A percentile compares a stretch with the other conserved stretches of the same genome.
Conservation (phyloP, 129 eudicot species). For the Arctium minus region DNA sequence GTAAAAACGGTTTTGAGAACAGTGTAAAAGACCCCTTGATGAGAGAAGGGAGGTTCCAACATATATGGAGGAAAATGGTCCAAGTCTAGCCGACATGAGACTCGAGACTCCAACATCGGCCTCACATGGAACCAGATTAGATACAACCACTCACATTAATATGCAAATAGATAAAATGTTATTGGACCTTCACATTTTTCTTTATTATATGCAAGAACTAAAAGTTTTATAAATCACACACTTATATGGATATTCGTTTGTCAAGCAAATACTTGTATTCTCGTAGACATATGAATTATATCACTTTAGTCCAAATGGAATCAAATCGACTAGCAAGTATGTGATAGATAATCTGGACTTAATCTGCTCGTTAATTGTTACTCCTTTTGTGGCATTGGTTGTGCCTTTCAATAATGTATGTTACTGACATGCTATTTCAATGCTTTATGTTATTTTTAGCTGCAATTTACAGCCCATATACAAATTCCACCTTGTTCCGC, state of each 20-base stretch:
- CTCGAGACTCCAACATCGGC: too few species aligned
- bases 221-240: background rate
- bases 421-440: background rate
- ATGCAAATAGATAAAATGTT: too few species aligned
- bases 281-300: background rate
- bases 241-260: too few species aligned
- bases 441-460: conserved; percentile 40
- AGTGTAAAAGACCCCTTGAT: too few species aligned
- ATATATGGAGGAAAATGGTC: too few species aligned
- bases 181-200: background rate
- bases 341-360: background rate
- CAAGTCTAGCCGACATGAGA: too few species aligned
- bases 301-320: background rate
- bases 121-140: too few species aligned
- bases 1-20: background rate
- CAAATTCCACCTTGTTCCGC: conserved; percentile 30
- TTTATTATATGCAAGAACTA: background rate
- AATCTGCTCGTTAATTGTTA: background rate
- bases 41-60: too few species aligned
- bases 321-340: background rate
- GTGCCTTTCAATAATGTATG: background rate
- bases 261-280: background rate
- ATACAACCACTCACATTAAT: too few species aligned
- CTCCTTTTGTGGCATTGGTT: background rate
- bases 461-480: conserved; percentile 38